Evolutionary conservation across 805 yeast species (phyloP).

Genomic region (Huiozyma sinensis): DNA sequence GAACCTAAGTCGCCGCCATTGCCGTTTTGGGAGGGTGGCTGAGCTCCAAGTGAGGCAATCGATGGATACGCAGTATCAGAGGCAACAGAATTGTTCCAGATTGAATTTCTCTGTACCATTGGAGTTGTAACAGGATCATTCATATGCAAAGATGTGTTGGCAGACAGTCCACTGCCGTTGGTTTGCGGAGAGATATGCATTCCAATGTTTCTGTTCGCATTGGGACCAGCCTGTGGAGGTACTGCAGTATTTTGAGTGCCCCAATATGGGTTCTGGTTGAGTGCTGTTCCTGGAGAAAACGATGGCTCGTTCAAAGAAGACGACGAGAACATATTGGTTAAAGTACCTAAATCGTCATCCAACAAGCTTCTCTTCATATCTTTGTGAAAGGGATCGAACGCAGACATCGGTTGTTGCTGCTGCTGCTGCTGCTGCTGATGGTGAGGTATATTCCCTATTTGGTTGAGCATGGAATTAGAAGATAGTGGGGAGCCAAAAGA

Average conservation of each 20-base stretch:
- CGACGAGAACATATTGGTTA: constrained; percentile 19
- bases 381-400: too few relatives aligned
- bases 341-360: constrained; percentile 18
- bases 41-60: background rate
- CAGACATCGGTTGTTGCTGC: too few relatives aligned
- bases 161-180: constrained; percentile 12
- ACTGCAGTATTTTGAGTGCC: too few relatives aligned
- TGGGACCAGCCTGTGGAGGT: too few relatives aligned
- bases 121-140: background rate
- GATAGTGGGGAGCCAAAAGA: background rate
- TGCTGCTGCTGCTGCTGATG: too few relatives aligned
- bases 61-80: background rate
- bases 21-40: background rate
- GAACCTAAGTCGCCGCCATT: background rate
- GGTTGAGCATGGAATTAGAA: background rate
- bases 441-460: background rate
- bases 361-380: constrained; percentile 5
- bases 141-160: background rate
- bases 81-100: constrained; percentile 16
- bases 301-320: constrained; percentile 12
- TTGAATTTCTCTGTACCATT: constrained; percentile 13
- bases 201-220: too few relatives aligned
- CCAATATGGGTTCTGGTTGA: too few relatives aligned
- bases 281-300: constrained; percentile 1
- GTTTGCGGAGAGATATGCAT: too few relatives aligned